Percentiles rank a stretch among this genome's conserved stretches.
phyloP scores from a whole-genome alignment of 306 rosid species.

The Sechiopsis laciniata region DNA sequence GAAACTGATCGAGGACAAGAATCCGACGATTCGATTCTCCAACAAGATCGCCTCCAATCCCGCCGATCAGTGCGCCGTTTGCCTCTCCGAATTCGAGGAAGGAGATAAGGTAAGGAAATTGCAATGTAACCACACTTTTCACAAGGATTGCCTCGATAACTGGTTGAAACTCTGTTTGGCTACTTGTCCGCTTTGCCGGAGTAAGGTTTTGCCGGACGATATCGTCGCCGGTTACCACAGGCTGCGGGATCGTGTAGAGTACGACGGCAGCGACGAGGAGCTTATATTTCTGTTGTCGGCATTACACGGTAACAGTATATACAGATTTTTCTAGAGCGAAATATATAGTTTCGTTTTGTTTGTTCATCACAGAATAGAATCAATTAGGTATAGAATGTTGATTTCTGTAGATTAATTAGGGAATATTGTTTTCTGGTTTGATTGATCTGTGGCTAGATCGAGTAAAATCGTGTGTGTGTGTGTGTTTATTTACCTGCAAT shows the following conservation, averaged over 20 bases:
- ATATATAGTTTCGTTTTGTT: background rate
- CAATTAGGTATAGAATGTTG: too few relatives aligned
- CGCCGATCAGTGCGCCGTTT: conserved; percentile 55
- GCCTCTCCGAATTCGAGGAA: conserved; percentile 67
- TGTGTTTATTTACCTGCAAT: conserved; percentile 11
- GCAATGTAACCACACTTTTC: conserved; percentile 74
- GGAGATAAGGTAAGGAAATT: conserved; percentile 63
- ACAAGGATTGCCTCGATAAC: conserved; percentile 66
- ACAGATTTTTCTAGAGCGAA: conserved; percentile 40
- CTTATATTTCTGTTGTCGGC: conserved; percentile 49
- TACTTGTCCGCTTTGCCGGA: conserved; percentile 87
- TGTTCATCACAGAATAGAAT: background rate
- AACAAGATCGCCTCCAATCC: conserved; percentile 10
- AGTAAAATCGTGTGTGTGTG: conserved; percentile 10
- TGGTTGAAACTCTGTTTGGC: conserved; percentile 72
- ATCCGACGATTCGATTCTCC: conserved; percentile 47
- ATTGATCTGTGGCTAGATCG: conserved; percentile 7
- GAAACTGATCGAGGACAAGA: conserved; percentile 58
- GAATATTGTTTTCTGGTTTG: conserved; percentile 14
- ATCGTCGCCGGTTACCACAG: conserved; percentile 44
- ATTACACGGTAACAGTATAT: conserved; percentile 44
- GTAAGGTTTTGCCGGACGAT: conserved; percentile 60
- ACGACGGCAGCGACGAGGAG: conserved; percentile 48
- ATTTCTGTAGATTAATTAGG: background rate
- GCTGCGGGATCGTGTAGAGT: conserved; percentile 54